Conservation (phyloP, 2,329 filamentous ascomycete genomes). For the Lithohypha guttulata region DNA sequence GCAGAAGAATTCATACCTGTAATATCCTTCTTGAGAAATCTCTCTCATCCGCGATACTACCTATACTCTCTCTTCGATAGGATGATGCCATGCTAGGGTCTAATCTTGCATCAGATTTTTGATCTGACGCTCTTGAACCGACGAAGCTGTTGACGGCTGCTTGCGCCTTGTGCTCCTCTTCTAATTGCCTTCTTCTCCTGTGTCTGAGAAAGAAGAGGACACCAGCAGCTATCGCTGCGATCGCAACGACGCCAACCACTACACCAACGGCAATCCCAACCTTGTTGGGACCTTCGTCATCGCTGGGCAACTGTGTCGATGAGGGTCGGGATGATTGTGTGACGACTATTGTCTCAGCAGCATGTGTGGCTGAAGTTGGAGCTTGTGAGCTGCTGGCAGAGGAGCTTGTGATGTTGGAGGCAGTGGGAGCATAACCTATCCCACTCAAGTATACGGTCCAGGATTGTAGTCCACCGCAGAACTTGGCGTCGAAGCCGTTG, state of each 20-base stretch:
- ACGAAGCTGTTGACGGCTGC: slow-evolving; percentile 65
- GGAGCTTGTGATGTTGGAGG: slow-evolving; percentile 26
- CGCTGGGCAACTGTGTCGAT: slow-evolving; percentile 19
- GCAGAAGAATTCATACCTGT: slow-evolving; percentile 52
- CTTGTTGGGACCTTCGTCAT: slow-evolving; percentile 49
- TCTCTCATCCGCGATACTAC: slow-evolving; percentile 93
- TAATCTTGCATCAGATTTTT: slow-evolving; percentile 68
- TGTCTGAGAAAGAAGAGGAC: slow-evolving; percentile 65
- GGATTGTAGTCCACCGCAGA: slow-evolving; percentile 54
- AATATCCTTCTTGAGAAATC: slow-evolving; percentile 94
- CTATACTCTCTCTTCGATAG: slow-evolving; percentile 76
- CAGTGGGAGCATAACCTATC: slow-evolving; percentile 28
- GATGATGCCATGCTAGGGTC: slow-evolving; percentile 70
- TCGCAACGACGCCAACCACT: slow-evolving; percentile 67
- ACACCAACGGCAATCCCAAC: slow-evolving; percentile 78
- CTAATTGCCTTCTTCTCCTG: slow-evolving; percentile 63
- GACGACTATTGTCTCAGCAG: slow-evolving; percentile 28
- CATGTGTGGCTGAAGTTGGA: slow-evolving; percentile 17
- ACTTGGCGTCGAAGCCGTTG: slow-evolving; percentile 49
- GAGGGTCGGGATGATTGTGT: slow-evolving; percentile 26
- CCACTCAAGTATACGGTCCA: slow-evolving; percentile 45
- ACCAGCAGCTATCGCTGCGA: slow-evolving; percentile 56
- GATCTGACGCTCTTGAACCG: slow-evolving; percentile 49
- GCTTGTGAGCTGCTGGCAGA: slow-evolving; percentile 40
- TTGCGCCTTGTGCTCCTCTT: slow-evolving; percentile 75